A percentile compares a stretch with the other conserved stretches of the same genome.
phyloP scores from a whole-genome alignment of 331 rosid genomes.

The Quercus tomentella region DNA sequence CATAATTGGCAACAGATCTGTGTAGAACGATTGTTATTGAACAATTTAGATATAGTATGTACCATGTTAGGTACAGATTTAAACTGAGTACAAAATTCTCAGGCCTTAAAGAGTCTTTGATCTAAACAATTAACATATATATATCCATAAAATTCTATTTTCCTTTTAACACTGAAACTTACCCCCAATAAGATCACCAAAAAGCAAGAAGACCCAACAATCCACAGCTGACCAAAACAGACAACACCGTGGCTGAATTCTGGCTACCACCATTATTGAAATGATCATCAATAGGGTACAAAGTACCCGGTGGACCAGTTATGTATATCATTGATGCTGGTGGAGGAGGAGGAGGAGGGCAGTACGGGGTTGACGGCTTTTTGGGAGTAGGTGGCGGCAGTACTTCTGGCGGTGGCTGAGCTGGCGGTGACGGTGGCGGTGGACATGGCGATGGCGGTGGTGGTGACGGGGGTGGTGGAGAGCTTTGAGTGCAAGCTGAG shows the following conservation, averaged over 20 bases:
- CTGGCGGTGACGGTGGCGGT: slow-evolving; percentile 35
- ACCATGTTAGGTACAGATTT: slow-evolving; percentile 1
- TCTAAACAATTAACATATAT: background rate
- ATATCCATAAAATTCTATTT: slow-evolving; percentile 11
- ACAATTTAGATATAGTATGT: background rate
- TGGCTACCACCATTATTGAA: slow-evolving; percentile 30
- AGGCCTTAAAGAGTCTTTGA: no score
- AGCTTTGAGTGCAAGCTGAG: slow-evolving; percentile 26
- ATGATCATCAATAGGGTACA: slow-evolving; percentile 56
- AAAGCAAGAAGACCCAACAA: slow-evolving; percentile 26
- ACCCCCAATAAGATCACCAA: slow-evolving; percentile 25
- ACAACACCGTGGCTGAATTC: slow-evolving; percentile 13
- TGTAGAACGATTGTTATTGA: background rate
- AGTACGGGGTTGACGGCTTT: slow-evolving; percentile 33
- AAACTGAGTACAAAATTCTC: slow-evolving; percentile 2
- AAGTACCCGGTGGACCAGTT: slow-evolving; percentile 70
- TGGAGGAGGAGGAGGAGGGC: slow-evolving; percentile 74
- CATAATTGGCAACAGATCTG: background rate
- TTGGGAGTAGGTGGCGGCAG: slow-evolving; percentile 35
- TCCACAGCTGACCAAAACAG: slow-evolving; percentile 26
- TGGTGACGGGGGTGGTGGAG: slow-evolving; percentile 33
- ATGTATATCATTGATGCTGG: slow-evolving; percentile 48
- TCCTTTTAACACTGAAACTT: background rate
- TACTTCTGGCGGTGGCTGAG: slow-evolving; percentile 25
- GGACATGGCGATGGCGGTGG: slow-evolving; percentile 13